Evolutionary conservation across 2,329 filamentous ascomycete genomes (phyloP).

Genomic region (Diplodia sapinea): DNA sequence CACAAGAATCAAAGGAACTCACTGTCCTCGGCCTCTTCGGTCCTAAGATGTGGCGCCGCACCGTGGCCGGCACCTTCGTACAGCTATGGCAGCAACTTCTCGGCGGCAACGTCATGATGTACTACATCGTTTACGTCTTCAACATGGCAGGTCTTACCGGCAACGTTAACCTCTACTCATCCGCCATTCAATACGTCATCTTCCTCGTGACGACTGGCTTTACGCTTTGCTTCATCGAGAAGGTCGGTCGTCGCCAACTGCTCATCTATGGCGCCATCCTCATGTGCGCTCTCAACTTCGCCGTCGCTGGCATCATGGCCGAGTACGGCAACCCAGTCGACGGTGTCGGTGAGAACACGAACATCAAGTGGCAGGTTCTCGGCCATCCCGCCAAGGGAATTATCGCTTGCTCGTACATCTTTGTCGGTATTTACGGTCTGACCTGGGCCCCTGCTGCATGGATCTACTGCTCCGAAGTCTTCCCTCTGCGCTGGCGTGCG

Average conservation of each 20-base stretch:
- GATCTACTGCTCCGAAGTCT: slow-evolving; percentile 50
- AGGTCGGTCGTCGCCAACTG: slow-evolving; percentile 62
- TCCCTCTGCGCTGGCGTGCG: slow-evolving; percentile 49
- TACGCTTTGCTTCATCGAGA: slow-evolving; percentile 66
- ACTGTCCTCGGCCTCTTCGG: slow-evolving; percentile 29
- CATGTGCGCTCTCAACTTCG: slow-evolving; percentile 66
- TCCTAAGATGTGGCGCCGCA: slow-evolving; percentile 61
- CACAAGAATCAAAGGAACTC: slow-evolving; percentile 25
- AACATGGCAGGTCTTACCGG: slow-evolving; percentile 54
- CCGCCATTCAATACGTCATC: slow-evolving; percentile 66
- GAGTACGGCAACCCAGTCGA: slow-evolving; percentile 57
- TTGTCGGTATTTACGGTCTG: slow-evolving; percentile 53
- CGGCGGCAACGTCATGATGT: slow-evolving; percentile 45
- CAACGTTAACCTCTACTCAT: slow-evolving; percentile 31
- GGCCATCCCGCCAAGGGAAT: slow-evolving; percentile 59
- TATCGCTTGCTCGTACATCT: slow-evolving; percentile 53
- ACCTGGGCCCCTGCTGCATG: slow-evolving; percentile 48
- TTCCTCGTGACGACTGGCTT: slow-evolving; percentile 66
- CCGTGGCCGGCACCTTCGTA: slow-evolving; percentile 61
- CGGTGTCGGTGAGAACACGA: slow-evolving; percentile 53
- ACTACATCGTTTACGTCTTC: slow-evolving; percentile 64
- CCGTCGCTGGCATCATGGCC: slow-evolving; percentile 65
- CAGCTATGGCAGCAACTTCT: slow-evolving; percentile 62
- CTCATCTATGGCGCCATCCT: slow-evolving; percentile 62
- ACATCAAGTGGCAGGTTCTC: slow-evolving; percentile 27